Evolutionary conservation across 78 protist species (phyloP).

Genomic region (Dictyostelium firmibasis): DNA sequence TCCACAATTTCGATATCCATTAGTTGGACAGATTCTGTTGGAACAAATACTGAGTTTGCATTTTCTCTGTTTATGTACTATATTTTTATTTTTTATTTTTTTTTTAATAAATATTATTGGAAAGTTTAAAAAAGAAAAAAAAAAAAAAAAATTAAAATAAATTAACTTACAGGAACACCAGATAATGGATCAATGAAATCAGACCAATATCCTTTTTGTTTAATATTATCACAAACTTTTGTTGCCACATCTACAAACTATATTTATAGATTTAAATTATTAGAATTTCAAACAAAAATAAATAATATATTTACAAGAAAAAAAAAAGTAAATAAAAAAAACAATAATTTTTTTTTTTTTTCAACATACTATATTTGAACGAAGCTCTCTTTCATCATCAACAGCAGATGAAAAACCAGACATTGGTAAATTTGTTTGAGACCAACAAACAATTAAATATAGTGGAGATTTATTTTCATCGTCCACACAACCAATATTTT

Average conservation of each 20-base stretch:
- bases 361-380: constrained; percentile 3
- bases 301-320: too few relatives aligned
- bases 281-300: not conserved
- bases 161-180: constrained; percentile 67
- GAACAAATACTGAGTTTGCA: constrained; percentile 50
- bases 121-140: not conserved
- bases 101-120: too few relatives aligned
- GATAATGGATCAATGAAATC: constrained; percentile 79
- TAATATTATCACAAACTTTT: constrained; percentile 12
- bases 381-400: constrained; percentile 49
- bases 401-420: constrained; percentile 51
- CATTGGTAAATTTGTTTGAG: constrained; percentile 49
- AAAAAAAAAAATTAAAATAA: too few relatives aligned
- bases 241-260: constrained; percentile 23
- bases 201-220: constrained; percentile 26
- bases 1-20: constrained; percentile 45
- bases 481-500: not conserved
- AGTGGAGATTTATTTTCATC: constrained; percentile 3
- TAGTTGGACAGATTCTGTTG: constrained; percentile 13
- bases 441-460: constrained; percentile 3
- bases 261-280: not conserved
- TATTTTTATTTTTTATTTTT: not conserved
- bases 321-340: not conserved
- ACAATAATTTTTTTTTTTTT: not conserved
- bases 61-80: constrained; percentile 49